phyloP scores from a whole-genome alignment of 345 rosid species.

The Salix purpurea region DNA sequence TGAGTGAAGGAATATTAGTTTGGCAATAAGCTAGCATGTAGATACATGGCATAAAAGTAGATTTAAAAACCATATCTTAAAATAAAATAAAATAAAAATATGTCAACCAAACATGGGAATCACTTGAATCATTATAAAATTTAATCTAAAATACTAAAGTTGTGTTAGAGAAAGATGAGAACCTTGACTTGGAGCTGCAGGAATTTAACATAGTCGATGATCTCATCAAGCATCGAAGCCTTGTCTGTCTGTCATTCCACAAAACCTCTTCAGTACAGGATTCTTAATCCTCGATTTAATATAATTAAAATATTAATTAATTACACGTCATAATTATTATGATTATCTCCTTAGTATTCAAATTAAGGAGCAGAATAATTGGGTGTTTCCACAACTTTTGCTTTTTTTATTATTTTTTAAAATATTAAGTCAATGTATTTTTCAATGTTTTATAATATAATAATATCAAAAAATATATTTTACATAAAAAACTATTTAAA shows the following conservation, averaged over 20 bases:
- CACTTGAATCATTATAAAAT: neutral
- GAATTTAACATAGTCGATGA: conserved; percentile 96
- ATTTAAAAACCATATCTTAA: neutral
- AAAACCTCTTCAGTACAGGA: neutral
- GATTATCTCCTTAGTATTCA: neutral
- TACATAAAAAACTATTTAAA: no score
- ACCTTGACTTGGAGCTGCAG: conserved; percentile 99
- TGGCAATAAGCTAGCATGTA: neutral
- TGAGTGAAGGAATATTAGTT: neutral
- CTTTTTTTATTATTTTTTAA: no score
- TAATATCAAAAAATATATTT: no score
- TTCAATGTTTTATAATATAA: no score
- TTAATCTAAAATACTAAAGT: neutral
- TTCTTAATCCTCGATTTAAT: neutral
- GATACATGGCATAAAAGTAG: neutral
- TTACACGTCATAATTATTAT: neutral
- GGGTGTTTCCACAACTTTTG: no score
- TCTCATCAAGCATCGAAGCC: conserved; percentile 99
- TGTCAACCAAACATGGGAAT: neutral
- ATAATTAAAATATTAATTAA: neutral
- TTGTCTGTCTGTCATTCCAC: conserved; percentile 86
- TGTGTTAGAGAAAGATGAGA: neutral
- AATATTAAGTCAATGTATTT: no score
- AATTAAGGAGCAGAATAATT: neutral
- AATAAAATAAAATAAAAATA: neutral